Base-by-base conservation (phyloP, 805 yeast genomes). In the Ogataea corticis region DNA sequence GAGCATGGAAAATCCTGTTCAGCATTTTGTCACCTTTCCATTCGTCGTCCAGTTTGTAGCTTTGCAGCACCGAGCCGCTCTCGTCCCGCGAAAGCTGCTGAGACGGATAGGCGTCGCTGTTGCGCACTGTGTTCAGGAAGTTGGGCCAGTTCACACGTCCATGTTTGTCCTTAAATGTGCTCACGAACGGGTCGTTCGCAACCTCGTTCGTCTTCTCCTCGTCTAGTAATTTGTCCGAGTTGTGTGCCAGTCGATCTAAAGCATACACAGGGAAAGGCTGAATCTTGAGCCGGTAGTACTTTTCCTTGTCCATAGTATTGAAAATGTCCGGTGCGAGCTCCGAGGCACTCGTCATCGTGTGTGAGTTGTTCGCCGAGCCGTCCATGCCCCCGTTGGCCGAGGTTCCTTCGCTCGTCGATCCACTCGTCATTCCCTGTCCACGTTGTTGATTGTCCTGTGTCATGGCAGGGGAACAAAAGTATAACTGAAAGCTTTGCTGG, bases 11-110 rank as follows among this genome's bases (percentile, higher is more conserved):
- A 23, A 82, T 77, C 37, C 67, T 69, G 44, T 76, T 74, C 49
- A 87, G 68, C 48, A 90, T 65, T 45, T 77, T 77, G 45, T 76
- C 87, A 32, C 95, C 95, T 29, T 83, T 82, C 94, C 94, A 87
- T 16, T 73, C 67, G 1, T 76, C 74, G 34, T 75, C 70, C 41
- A 81, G 49, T 7, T 56, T 44, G 43, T 64, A 61, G 21, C 48
- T 40, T 28, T 56, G 44, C 17, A 56, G 38, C 16, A 50, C 30
- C 1, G 50, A 19, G 7, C 43, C 50, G 34, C 59, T 47, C 15
- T 59, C 56, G 41, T 68, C 70, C 28, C 52, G 51, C 10, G 52
- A 49, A 13, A 65, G 45, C 25, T 56, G 46, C 34, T 62, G 72
- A 15, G 38, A 23, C 3, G 56, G 48, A 32, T 58, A 57, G n/a